Conservation (phyloP, 805 yeast species). For the Yarrowia keelungensis region DNA sequence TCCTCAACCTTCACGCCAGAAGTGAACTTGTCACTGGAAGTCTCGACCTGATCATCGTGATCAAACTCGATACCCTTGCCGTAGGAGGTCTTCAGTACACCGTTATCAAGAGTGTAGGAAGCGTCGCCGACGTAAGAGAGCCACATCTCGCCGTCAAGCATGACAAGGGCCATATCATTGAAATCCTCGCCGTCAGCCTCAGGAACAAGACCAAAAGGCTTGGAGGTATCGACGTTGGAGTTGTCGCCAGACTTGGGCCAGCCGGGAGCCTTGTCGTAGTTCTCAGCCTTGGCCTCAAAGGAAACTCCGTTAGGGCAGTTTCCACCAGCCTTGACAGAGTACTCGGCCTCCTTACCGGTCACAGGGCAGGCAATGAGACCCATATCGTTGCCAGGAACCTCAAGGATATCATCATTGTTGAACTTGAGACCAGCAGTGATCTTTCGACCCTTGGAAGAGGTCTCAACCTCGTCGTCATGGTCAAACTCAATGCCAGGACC, state of each 20-base stretch:
- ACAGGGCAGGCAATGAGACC: conserved; percentile 37
- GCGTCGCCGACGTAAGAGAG: conserved; percentile 20
- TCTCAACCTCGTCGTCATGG: conserved; percentile 29
- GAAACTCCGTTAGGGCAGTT: conserved; percentile 1
- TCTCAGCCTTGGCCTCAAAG: conserved; percentile 29
- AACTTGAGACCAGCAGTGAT: conserved; percentile 12
- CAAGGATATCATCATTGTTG: conserved; percentile 7
- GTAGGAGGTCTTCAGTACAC: conserved; percentile 24
- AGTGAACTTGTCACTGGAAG: conserved; percentile 8
- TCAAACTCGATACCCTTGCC: conserved; percentile 29
- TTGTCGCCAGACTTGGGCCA: conserved; percentile 26
- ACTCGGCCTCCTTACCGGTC: conserved; percentile 12
- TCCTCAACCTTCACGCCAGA: conserved; percentile 11
- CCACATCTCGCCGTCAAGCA: conserved; percentile 33
- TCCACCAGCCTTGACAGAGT: conserved; percentile 9
- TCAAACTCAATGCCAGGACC: conserved; percentile 33
- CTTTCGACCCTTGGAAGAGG: conserved; percentile 17
- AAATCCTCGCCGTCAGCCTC: conserved; percentile 5
- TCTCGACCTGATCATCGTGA: conserved; percentile 28
- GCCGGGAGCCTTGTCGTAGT: conserved; percentile 8
- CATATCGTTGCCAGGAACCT: conserved; percentile 21
- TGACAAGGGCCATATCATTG: conserved; percentile 18
- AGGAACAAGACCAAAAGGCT: conserved; percentile 23
- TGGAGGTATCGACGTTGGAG: conserved; percentile 24
- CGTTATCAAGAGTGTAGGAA: conserved; percentile 7